Evolutionary conservation across 2,329 filamentous ascomycete species (phyloP).

Genomic region (Pseudogymnoascus sp.): DNA sequence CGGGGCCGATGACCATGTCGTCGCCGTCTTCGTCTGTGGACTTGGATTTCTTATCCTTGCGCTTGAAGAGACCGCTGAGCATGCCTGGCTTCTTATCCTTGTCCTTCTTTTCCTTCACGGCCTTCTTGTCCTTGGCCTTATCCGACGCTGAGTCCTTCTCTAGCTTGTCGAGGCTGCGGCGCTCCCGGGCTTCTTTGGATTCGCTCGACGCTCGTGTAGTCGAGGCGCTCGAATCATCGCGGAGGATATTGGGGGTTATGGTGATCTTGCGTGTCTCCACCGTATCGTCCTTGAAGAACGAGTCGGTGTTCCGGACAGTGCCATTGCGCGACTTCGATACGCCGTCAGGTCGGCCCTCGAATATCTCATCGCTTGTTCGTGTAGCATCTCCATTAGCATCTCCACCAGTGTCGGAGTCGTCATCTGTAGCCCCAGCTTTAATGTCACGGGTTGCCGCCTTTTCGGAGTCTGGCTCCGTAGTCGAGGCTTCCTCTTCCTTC

Average conservation of each 20-base stretch:
- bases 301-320: slow-evolving; percentile 83
- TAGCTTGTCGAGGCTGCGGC: slow-evolving; percentile 66
- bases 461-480: slow-evolving; percentile 32
- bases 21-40: slow-evolving; percentile 43
- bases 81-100: slow-evolving; percentile 47
- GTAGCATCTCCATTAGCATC: slow-evolving; percentile 30
- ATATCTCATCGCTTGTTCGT: slow-evolving; percentile 59
- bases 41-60: slow-evolving; percentile 38
- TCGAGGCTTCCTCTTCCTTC: slow-evolving; percentile 30
- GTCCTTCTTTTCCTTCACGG: slow-evolving; percentile 55
- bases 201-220: slow-evolving; percentile 34
- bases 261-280: slow-evolving; percentile 97
- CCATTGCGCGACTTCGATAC: slow-evolving; percentile 69
- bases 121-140: slow-evolving; percentile 64
- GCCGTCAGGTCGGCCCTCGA: slow-evolving; percentile 45
- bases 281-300: slow-evolving; percentile 94
- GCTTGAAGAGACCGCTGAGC: slow-evolving; percentile 51
- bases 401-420: slow-evolving; percentile 10
- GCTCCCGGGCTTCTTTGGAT: slow-evolving; percentile 44
- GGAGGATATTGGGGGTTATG: slow-evolving; percentile 81
- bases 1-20: slow-evolving; percentile 18
- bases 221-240: slow-evolving; percentile 58
- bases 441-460: slow-evolving; percentile 31
- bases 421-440: background rate
- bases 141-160: slow-evolving; percentile 61